Evolutionary conservation across 495 filamentous ascomycete species (phyloP).

Genomic region (Penicillium coffeae): DNA sequence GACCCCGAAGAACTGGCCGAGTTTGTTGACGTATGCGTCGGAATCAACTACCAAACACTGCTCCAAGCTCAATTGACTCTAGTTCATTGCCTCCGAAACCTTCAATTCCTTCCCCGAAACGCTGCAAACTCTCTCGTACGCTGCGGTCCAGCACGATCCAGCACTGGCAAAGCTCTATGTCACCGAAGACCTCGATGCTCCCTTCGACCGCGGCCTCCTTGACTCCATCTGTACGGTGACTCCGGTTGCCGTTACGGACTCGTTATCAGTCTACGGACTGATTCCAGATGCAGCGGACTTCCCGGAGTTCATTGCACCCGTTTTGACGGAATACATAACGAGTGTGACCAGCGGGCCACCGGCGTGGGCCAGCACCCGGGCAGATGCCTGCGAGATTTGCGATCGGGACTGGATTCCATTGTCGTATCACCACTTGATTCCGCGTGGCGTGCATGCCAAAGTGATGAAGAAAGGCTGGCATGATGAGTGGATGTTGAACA

Average conservation of each 20-base stretch:
- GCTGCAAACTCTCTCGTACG: conserved; percentile 60
- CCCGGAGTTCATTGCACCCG: conserved; percentile 54
- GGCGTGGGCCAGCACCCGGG: conserved; percentile 51
- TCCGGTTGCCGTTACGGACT: conserved; percentile 51
- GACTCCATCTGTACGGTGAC: conserved; percentile 42
- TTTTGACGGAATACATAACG: conserved; percentile 58
- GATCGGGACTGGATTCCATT: conserved; percentile 72
- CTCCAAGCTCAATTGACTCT: conserved; percentile 10
- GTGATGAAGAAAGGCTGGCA: conserved; percentile 79
- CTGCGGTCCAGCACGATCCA: conserved; percentile 45
- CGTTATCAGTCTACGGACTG: conserved; percentile 59
- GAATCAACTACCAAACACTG: neutral
- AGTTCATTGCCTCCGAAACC: conserved; percentile 69
- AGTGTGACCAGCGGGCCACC: conserved; percentile 56
- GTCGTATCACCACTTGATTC: conserved; percentile 84
- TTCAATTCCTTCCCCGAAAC: conserved; percentile 59
- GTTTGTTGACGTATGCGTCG: conserved; percentile 58
- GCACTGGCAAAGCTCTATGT: conserved; percentile 47
- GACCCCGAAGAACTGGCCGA: conserved; percentile 68
- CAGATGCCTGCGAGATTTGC: conserved; percentile 73
- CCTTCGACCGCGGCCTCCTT: conserved; percentile 42
- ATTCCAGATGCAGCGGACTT: conserved; percentile 42
- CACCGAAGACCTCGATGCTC: conserved; percentile 35
- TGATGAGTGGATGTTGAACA: conserved; percentile 67
- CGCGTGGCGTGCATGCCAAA: conserved; percentile 71